These are phyloP conservation scores for Fonsecaea multimorphosa DNA, from an alignment of 2,329 filamentous ascomycete genomes.

Conservation along the genomic window DNA sequence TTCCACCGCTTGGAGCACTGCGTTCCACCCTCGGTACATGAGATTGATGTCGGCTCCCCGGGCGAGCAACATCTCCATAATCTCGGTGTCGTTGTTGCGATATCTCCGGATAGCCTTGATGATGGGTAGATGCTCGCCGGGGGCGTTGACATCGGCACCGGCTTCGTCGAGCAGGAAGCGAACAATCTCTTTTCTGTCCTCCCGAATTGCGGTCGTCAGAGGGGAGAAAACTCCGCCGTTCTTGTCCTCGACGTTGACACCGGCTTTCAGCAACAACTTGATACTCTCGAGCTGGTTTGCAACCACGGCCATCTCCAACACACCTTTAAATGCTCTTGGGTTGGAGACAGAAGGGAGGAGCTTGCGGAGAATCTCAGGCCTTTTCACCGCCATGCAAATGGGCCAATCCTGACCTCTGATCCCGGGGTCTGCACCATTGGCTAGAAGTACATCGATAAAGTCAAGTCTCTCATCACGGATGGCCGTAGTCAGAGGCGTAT, in stretches of 20 bases:
- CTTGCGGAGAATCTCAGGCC: conserved; percentile 64
- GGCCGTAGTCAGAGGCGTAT: conserved; percentile 69
- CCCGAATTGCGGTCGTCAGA: conserved; percentile 70
- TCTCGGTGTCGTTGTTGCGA: conserved; percentile 62
- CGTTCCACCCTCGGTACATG: conserved; percentile 70
- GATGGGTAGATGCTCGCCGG: conserved; percentile 73
- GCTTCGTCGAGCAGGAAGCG: conserved; percentile 66
- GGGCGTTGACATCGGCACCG: conserved; percentile 68
- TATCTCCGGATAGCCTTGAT: conserved; percentile 71
- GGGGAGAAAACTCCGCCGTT: conserved; percentile 75
- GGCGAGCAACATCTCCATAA: conserved; percentile 67
- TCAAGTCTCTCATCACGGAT: conserved; percentile 66
- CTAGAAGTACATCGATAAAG: conserved; percentile 64
- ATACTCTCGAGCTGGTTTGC: conserved; percentile 71
- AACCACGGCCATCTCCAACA: conserved; percentile 70
- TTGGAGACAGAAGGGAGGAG: conserved; percentile 64
- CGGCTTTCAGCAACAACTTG: conserved; percentile 68
- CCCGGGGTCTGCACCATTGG: conserved; percentile 66
- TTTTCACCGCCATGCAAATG: conserved; percentile 69
- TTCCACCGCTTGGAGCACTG: conserved; percentile 69
- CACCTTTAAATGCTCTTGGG: conserved; percentile 67
- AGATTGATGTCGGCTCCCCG: conserved; percentile 72
- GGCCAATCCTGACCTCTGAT: conserved; percentile 73
- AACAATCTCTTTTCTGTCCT: conserved; percentile 67
- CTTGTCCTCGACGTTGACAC: conserved; percentile 72